These are phyloP conservation scores for Apiospora marii DNA, from an alignment of 2,329 filamentous ascomycete genomes.

Conservation along the genomic window DNA sequence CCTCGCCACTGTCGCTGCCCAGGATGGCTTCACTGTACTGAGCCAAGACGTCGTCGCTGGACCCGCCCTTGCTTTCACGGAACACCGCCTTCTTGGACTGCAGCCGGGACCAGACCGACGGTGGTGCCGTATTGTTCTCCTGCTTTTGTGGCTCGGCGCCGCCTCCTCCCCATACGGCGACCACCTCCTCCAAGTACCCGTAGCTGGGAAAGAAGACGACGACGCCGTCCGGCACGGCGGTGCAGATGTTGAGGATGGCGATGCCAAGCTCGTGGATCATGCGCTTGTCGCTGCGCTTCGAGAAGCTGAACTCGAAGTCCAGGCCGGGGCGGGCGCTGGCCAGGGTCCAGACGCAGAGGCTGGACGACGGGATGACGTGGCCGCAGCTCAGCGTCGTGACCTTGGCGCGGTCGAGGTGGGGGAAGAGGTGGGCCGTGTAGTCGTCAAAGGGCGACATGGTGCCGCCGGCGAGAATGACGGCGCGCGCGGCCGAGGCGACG, in stretches of 20 bases:
- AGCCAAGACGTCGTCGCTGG: constrained; percentile 74
- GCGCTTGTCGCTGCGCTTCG: constrained; percentile 71
- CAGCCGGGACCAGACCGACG: constrained; percentile 66
- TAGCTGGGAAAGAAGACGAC: constrained; percentile 98
- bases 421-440: constrained; percentile 86
- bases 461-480: constrained; percentile 90
- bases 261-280: constrained; percentile 80
- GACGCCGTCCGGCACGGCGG: constrained; percentile 83
- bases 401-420: constrained; percentile 68
- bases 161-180: constrained; percentile 67
- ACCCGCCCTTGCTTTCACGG: constrained; percentile 60
- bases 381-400: constrained; percentile 89
- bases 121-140: constrained; percentile 24
- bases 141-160: constrained; percentile 28
- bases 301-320: constrained; percentile 87
- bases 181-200: constrained; percentile 81
- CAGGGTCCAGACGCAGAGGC: constrained; percentile 81
- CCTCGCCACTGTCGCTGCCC: constrained; percentile 45
- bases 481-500: constrained; percentile 82
- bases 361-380: constrained; percentile 87
- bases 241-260: constrained; percentile 75
- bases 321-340: constrained; percentile 51
- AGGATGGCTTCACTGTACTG: constrained; percentile 76
- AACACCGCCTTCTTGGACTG: constrained; percentile 69
- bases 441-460: constrained; percentile 98